Conservation (phyloP, 192 early-diverging fungal genomes). For the Rhizophagus clarus region DNA sequence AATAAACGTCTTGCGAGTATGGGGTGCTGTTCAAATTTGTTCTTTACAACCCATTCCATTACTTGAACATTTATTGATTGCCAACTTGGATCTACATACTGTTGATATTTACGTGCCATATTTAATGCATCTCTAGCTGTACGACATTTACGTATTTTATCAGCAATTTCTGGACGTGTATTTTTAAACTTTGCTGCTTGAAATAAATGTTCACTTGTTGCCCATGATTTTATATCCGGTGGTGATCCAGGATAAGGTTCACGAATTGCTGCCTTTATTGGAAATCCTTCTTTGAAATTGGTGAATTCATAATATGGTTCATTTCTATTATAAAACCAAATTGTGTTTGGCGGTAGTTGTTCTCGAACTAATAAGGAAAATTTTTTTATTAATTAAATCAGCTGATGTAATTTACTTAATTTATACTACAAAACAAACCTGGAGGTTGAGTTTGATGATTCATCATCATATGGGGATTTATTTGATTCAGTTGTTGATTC, state of each 20-base stretch:
- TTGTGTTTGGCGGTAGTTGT: slow-evolving; percentile 13
- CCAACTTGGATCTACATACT: slow-evolving; percentile 41
- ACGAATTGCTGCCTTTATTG: slow-evolving; percentile 14
- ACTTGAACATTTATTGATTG: slow-evolving; percentile 46
- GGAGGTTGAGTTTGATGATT: background rate
- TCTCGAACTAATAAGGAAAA: background rate
- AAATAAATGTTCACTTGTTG: slow-evolving; percentile 35
- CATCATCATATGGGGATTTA: background rate
- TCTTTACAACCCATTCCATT: slow-evolving; percentile 40
- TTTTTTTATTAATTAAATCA: background rate
- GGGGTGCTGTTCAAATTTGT: slow-evolving; percentile 47
- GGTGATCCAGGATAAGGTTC: background rate
- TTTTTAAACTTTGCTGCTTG: slow-evolving; percentile 33
- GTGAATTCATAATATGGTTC: slow-evolving; percentile 32
- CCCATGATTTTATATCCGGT: slow-evolving; percentile 12
- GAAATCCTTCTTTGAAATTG: slow-evolving; percentile 32
- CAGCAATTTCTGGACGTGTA: background rate
- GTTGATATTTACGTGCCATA: slow-evolving; percentile 14
- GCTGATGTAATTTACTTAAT: background rate
- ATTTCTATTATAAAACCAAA: slow-evolving; percentile 37
- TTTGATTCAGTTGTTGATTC: background rate
- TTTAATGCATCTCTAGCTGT: slow-evolving; percentile 35
- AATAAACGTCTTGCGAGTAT: slow-evolving; percentile 34
- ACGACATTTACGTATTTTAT: slow-evolving; percentile 6
- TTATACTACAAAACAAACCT: background rate